Evolutionary conservation across 2,329 filamentous ascomycete species (phyloP).

Genomic region (Teratosphaeria viscida): DNA sequence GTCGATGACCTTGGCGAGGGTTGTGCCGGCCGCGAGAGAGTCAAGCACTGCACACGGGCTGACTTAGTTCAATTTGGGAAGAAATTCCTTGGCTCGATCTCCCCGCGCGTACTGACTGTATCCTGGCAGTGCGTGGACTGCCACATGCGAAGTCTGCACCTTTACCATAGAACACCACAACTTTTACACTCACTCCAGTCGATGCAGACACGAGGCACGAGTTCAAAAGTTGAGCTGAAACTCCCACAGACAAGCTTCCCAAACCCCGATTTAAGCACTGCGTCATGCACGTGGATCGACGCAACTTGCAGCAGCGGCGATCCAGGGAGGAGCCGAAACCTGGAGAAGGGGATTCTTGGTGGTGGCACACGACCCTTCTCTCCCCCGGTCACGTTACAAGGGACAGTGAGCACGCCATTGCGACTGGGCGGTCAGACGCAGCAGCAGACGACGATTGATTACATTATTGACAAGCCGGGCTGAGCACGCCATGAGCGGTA

Average conservation of each 20-base stretch:
- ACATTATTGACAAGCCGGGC: background rate
- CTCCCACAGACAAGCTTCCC: background rate
- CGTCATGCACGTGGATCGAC: background rate
- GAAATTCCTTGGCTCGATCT: background rate
- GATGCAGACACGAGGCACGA: background rate
- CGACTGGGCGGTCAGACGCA: background rate
- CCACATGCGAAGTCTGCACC: background rate
- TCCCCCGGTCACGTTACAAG: background rate
- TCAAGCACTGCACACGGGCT: background rate
- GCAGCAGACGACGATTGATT: background rate
- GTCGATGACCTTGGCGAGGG: background rate
- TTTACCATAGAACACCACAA: constrained; percentile 6
- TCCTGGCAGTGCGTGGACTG: background rate
- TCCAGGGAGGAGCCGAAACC: background rate
- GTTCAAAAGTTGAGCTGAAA: constrained; percentile 7
- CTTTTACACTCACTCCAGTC: constrained; percentile 1
- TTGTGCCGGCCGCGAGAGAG: background rate
- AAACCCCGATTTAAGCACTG: background rate
- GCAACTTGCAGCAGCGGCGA: background rate
- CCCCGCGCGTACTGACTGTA: background rate
- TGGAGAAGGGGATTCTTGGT: background rate
- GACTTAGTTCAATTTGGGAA: background rate
- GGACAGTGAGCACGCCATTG: background rate
- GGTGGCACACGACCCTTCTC: background rate
- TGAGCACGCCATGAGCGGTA: background rate